Base-by-base conservation (phyloP, 768 basidiomycete genomes). In the Pleurotus citrinopileatus region DNA sequence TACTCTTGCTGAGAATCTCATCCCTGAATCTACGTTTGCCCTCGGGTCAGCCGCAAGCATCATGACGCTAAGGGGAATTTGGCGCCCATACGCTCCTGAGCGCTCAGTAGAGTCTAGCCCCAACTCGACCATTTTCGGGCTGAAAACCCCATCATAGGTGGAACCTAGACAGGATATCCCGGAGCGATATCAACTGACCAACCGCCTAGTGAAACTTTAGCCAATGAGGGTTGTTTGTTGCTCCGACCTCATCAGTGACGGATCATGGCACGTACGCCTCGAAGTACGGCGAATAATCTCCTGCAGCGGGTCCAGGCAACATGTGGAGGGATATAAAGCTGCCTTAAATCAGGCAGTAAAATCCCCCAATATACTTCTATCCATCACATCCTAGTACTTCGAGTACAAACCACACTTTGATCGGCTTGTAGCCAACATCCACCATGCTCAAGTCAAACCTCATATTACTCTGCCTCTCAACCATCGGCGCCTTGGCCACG, bases 391-490 rank as follows among this genome's bases (percentile, higher is more conserved):
- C n/a, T n/a, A n/a, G n/a, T n/a, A n/a, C n/a, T n/a, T n/a, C n/a
- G n/a, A n/a, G n/a, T n/a, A n/a, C n/a, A n/a, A n/a, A n/a, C n/a
- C n/a, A n/a, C n/a, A n/a, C n/a, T n/a, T n/a, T n/a, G n/a, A n/a
- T n/a, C n/a, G n/a, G n/a, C n/a, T n/a, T n/a, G n/a, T n/a, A n/a
- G n/a, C n/a, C n/a, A n/a, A n/a, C n/a, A n/a, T n/a, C n/a, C 3
- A 8, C 19, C 23, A 51, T 51, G 48, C 15, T 51, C 10, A 51
- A 20, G 3, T 51, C 48, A 36, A 28, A 63, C 44, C 28, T 70
- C 56, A 26, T 70, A 60, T 43, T 73, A 61, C 47, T 67, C 64
- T 46, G 70, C 67, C 54, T 68, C 60, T 53, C 48, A n/a, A 53
- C 50, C 6, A 15, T 58, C 25, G 20, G 29, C 40, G 47, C 25